Evolutionary conservation across 768 basidiomycete species (phyloP).

Genomic region (Sistotremastrum niveocremeum): DNA sequence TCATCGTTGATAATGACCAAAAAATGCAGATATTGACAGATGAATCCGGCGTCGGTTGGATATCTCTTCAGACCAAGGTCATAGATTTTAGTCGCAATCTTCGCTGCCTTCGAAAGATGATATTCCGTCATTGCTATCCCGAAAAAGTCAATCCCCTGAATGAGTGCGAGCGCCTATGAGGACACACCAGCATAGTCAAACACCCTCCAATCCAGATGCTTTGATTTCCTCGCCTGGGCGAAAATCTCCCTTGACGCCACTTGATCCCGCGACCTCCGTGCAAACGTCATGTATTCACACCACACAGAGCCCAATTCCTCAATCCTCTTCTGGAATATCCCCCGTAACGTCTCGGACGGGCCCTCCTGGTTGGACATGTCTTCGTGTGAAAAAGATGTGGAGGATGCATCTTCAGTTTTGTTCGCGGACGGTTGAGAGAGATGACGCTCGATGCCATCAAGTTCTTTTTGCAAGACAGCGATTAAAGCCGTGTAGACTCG

Average conservation of each 20-base stretch:
- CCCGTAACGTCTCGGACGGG: too few relatives aligned
- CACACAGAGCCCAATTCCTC: too few relatives aligned
- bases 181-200: constrained; percentile 79
- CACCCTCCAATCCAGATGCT: constrained; percentile 79
- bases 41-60: constrained; percentile 71
- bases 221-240: constrained; percentile 63
- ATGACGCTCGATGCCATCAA: constrained; percentile 40
- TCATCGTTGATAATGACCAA: constrained; percentile 91
- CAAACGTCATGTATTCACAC: constrained; percentile 82
- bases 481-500: constrained; percentile 62
- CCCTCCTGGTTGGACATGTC: too few relatives aligned
- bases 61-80: constrained; percentile 84
- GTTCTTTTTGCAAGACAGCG: constrained; percentile 43
- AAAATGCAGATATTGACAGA: constrained; percentile 83
- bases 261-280: constrained; percentile 75
- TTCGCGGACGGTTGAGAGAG: too few relatives aligned
- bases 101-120: constrained; percentile 66
- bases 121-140: constrained; percentile 83
- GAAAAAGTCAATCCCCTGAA: neutral
- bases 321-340: too few relatives aligned
- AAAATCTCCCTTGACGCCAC: constrained; percentile 70
- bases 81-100: constrained; percentile 81
- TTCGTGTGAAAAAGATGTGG: too few relatives aligned
- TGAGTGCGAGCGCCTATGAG: neutral
- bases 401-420: too few relatives aligned